phyloP scores from a whole-genome alignment of 176 grass and related monocot species.

The Tillandsia fasciculata region DNA sequence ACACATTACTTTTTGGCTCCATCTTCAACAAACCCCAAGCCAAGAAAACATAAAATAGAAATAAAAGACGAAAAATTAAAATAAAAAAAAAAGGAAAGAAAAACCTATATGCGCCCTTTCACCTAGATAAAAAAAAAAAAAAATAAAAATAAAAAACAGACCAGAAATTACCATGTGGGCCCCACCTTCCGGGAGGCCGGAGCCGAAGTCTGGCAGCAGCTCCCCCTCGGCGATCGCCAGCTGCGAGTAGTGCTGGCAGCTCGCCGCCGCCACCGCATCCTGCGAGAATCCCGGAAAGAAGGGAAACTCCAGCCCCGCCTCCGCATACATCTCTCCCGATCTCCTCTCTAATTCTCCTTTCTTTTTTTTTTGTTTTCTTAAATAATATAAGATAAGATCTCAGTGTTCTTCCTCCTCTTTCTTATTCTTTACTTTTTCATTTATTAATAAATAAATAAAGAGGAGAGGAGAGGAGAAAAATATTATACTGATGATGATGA shows the following conservation, averaged over 20 bases:
- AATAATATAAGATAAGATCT: background rate
- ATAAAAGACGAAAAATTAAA: background rate
- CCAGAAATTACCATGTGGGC: conserved; percentile 31
- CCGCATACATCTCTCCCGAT: conserved; percentile 33
- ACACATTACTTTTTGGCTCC: background rate
- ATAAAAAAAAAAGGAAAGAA: background rate
- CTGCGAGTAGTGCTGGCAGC: background rate
- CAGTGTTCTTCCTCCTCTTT: background rate
- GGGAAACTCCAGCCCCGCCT: conserved; percentile 29
- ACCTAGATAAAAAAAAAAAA: background rate
- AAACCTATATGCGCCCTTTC: too few species aligned
- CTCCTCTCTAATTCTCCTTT: background rate
- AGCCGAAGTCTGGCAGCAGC: conserved; percentile 2
- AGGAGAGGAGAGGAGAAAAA: background rate
- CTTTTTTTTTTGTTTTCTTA: background rate
- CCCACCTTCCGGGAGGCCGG: conserved; percentile 8
- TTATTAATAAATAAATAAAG: background rate
- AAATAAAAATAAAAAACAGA: background rate
- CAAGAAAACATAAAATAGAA: background rate
- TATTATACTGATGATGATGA: background rate
- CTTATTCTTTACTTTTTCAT: background rate
- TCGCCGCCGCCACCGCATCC: conserved; percentile 11
- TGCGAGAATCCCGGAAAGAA: conserved; percentile 19
- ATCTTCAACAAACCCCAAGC: background rate
- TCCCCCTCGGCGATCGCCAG: background rate